Percentiles rank a stretch among this genome's conserved stretches.
These are phyloP conservation scores for Boletus pseudo-olivaceus DNA, from an alignment of 768 basidiomycete species.

Conservation along the genomic window DNA sequence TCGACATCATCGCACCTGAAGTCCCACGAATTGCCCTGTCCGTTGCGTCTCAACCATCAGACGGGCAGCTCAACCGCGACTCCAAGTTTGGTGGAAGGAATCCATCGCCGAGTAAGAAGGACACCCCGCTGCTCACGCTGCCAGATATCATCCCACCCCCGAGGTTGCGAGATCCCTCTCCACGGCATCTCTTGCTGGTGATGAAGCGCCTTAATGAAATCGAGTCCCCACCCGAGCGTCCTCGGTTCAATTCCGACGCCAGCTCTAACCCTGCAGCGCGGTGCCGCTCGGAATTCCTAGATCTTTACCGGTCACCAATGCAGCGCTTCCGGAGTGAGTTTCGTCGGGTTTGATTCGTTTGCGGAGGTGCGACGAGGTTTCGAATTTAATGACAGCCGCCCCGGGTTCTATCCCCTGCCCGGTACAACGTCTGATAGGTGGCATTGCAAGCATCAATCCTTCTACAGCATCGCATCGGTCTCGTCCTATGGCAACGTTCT, in stretches of 20 bases:
- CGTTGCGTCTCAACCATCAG: conserved; percentile 45
- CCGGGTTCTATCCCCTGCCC: conserved; percentile 62
- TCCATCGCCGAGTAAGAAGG: conserved; percentile 13
- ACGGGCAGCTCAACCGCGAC: conserved; percentile 64
- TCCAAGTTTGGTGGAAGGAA: conserved; percentile 70
- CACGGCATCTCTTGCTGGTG: conserved; percentile 39
- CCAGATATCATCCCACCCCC: conserved; percentile 74
- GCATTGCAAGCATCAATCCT: conserved; percentile 53
- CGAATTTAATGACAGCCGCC: conserved; percentile 62
- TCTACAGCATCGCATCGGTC: conserved; percentile 73
- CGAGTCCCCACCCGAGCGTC: conserved; percentile 33
- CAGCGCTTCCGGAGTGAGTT: conserved; percentile 54
- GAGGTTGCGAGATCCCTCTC: conserved; percentile 50
- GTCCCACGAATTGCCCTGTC: conserved; percentile 27
- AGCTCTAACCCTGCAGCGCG: conserved; percentile 35
- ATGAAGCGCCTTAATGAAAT: conserved; percentile 55
- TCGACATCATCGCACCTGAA: conserved; percentile 11
- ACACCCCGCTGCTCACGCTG: conserved; percentile 43
- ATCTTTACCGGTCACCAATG: conserved; percentile 30
- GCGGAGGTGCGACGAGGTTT: conserved; percentile 78
- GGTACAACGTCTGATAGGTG: conserved; percentile 34
- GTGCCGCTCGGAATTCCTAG: conserved; percentile 16
- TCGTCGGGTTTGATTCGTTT: conserved; percentile 70
- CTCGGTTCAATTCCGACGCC: conserved; percentile 43
- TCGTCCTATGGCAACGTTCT: conserved; percentile 74